Conservation (phyloP, 306 rosid genomes). For the Cicer judaicum region DNA sequence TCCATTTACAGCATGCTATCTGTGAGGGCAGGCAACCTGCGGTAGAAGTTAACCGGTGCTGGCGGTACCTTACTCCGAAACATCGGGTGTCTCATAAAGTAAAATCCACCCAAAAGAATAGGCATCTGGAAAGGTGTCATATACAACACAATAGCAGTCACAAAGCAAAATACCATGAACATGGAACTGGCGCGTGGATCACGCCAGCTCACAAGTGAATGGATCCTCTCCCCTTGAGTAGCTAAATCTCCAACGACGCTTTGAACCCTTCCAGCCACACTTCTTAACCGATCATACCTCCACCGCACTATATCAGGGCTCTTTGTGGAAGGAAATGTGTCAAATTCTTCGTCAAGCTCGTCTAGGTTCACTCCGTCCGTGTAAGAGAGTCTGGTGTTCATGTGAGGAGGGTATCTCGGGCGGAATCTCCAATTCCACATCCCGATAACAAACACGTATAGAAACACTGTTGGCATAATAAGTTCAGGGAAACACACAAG, state of each 20-base stretch:
- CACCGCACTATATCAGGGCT: conserved; percentile 64
- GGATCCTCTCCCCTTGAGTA: conserved; percentile 87
- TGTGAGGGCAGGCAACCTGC: conserved; percentile 79
- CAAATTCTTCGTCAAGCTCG: conserved; percentile 94
- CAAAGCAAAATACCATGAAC: conserved; percentile 68
- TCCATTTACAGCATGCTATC: conserved; percentile 81
- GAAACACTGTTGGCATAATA: conserved; percentile 77
- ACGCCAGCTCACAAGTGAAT: conserved; percentile 90
- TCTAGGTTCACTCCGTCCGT: conserved; percentile 70
- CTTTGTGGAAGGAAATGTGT: conserved; percentile 70
- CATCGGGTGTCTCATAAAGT: conserved; percentile 88
- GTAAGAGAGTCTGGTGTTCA: conserved; percentile 77
- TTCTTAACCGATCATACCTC: conserved; percentile 89
- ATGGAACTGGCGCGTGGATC: conserved; percentile 87
- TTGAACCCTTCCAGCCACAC: conserved; percentile 86
- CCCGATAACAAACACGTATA: conserved; percentile 81
- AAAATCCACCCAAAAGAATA: conserved; percentile 65
- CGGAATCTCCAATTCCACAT: conserved; percentile 90
- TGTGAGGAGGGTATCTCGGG: conserved; percentile 83
- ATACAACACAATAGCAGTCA: conserved; percentile 70
- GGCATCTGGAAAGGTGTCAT: conserved; percentile 74
- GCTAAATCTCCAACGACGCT: conserved; percentile 89
- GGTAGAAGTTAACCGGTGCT: conserved; percentile 78
- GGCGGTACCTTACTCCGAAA: conserved; percentile 73
- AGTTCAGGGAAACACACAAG: conserved; percentile 87